Evolutionary conservation across 1,284 basidiomycete species (phyloP).

Genomic region (Thelephora terrestris): DNA sequence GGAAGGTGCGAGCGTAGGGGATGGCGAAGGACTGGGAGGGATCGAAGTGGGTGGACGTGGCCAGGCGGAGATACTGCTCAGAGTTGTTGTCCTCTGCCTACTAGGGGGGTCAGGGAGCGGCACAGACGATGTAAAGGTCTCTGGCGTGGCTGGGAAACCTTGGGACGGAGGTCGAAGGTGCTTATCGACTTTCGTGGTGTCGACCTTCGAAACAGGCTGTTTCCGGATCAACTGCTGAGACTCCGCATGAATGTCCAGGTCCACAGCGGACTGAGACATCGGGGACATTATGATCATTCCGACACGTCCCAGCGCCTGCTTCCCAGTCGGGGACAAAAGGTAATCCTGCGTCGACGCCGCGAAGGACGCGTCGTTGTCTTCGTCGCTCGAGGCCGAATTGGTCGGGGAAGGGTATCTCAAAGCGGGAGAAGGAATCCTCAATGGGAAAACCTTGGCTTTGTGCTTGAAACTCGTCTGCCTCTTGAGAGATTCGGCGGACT

Average conservation of each 20-base stretch:
- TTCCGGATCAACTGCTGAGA: not conserved
- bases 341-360: constrained; percentile 38
- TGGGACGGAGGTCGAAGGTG: not conserved
- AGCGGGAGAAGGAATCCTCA: constrained; percentile 11
- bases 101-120: not conserved
- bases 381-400: constrained; percentile 16
- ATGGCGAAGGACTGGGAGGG: too few species aligned
- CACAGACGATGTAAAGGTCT: not conserved
- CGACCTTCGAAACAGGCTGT: not conserved
- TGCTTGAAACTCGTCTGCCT: constrained; percentile 11
- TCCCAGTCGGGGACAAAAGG: constrained; percentile 28
- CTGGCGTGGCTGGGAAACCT: not conserved
- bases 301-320: constrained; percentile 15
- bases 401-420: constrained; percentile 16
- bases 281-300: not conserved
- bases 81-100: too few species aligned
- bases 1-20: too few species aligned
- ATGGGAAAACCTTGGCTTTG: constrained; percentile 8
- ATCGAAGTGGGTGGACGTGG: too few species aligned
- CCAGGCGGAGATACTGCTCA: too few species aligned
- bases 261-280: not conserved
- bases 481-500: constrained; percentile 11
- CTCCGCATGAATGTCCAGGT: not conserved
- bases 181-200: not conserved
- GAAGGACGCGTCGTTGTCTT: constrained; percentile 33